Percentiles rank a stretch among this genome's conserved stretches.
phyloP scores from a whole-genome alignment of 331 rosid species.

The Rosa hybrid region DNA sequence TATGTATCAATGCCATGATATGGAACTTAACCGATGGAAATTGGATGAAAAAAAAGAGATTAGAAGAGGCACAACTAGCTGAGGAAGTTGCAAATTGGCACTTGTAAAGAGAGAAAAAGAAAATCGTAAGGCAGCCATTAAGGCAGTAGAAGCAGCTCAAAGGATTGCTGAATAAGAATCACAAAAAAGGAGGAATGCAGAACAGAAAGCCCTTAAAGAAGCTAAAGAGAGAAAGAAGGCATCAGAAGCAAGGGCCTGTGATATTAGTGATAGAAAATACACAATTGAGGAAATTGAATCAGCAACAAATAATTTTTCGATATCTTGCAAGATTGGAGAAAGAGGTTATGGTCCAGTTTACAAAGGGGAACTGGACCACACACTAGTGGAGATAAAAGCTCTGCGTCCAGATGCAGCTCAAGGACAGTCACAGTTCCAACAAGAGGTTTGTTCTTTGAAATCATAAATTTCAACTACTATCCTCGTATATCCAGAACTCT shows the following conservation, averaged over 20 bases:
- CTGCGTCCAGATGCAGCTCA: slow-evolving; percentile 58
- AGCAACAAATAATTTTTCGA: slow-evolving; percentile 40
- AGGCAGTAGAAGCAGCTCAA: slow-evolving; percentile 61
- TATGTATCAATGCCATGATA: slow-evolving; percentile 36
- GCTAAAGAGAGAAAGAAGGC: slow-evolving; percentile 34
- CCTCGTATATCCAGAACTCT: too few relatives aligned
- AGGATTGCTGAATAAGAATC: slow-evolving; percentile 57
- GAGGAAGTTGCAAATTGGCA: slow-evolving; percentile 61
- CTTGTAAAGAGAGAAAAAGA: slow-evolving; percentile 57
- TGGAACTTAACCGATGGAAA: slow-evolving; percentile 72
- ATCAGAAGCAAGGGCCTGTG: background rate
- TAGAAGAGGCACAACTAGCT: slow-evolving; percentile 44
- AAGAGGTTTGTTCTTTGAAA: slow-evolving; percentile 34
- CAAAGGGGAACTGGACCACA: slow-evolving; percentile 49
- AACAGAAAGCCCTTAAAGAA: slow-evolving; percentile 44
- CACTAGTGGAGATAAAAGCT: slow-evolving; percentile 49
- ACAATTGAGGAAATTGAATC: slow-evolving; percentile 42
- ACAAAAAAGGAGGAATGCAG: slow-evolving; percentile 46
- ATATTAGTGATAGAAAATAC: slow-evolving; percentile 55
- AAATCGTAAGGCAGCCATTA: slow-evolving; percentile 51
- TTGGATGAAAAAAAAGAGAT: slow-evolving; percentile 49
- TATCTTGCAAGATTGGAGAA: slow-evolving; percentile 42
- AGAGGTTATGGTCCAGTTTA: slow-evolving; percentile 61
- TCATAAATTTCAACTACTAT: background rate
- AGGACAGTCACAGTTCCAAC: slow-evolving; percentile 50